Evolutionary conservation across 352 stramenopile genomes (phyloP).

Genomic region (Elongisporangium undulatum): DNA sequence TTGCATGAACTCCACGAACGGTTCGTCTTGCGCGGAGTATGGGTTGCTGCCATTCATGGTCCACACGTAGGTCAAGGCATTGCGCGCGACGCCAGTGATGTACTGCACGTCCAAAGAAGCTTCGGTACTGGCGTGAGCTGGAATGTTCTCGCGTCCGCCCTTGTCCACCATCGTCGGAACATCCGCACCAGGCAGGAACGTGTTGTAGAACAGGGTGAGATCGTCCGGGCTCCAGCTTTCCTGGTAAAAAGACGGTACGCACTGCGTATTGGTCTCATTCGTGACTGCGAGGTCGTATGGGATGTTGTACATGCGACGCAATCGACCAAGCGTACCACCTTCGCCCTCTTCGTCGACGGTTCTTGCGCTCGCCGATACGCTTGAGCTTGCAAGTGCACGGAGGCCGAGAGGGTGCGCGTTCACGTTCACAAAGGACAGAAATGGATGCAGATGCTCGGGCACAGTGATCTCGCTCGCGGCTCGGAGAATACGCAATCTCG

Average conservation of each 20-base stretch:
- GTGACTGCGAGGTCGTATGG: constrained; percentile 60
- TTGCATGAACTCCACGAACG: constrained; percentile 81
- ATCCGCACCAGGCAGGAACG: constrained; percentile 40
- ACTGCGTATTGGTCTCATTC: constrained; percentile 58
- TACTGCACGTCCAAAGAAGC: constrained; percentile 90
- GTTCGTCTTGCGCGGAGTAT: constrained; percentile 80
- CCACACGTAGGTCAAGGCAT: constrained; percentile 77
- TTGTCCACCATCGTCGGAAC: constrained; percentile 54
- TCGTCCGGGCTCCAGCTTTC: constrained; percentile 59
- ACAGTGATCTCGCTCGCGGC: constrained; percentile 25
- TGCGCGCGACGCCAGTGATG: constrained; percentile 77
- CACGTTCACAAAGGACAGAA: constrained; percentile 64
- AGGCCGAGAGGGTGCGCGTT: constrained; percentile 63
- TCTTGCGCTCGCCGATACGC: constrained; percentile 3
- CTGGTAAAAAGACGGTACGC: constrained; percentile 72
- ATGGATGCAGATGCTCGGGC: constrained; percentile 26
- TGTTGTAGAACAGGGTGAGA: constrained; percentile 47
- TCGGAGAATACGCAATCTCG: constrained; percentile 25
- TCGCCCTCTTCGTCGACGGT: not conserved
- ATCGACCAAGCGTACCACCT: constrained; percentile 27
- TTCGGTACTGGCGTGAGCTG: constrained; percentile 46
- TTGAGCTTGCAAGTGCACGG: constrained; percentile 30
- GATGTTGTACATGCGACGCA: constrained; percentile 65
- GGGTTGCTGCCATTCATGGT: constrained; percentile 82
- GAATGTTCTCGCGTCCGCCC: constrained; percentile 39